phyloP scores from a whole-genome alignment of 2,329 filamentous ascomycete species.

The Talaromyces verruculosus region DNA sequence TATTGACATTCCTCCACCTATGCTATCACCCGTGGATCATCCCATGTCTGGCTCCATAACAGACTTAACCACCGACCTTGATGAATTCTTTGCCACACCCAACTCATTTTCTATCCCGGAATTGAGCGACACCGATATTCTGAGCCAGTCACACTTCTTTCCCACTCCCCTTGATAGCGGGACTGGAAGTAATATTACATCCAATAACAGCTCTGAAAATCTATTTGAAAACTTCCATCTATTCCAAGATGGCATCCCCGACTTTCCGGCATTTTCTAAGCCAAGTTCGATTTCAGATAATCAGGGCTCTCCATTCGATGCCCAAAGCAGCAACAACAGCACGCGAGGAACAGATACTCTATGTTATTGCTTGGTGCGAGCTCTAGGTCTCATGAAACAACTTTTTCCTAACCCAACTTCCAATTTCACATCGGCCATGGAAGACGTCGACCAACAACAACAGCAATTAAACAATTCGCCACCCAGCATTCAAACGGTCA shows the following conservation, averaged over 20 bases:
- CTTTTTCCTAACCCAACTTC: background rate
- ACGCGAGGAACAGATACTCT: background rate
- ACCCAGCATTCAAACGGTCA: background rate
- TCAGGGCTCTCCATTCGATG: background rate
- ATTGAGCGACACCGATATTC: background rate
- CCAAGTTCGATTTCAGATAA: background rate
- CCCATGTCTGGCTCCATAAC: background rate
- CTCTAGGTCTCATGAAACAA: background rate
- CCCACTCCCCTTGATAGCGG: background rate
- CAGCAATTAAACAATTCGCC: background rate
- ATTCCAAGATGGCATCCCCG: background rate
- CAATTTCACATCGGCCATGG: background rate
- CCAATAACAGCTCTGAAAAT: background rate
- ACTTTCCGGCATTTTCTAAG: background rate
- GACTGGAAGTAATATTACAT: background rate
- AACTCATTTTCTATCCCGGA: constrained; percentile 20
- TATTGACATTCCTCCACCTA: background rate
- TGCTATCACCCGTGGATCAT: constrained; percentile 9
- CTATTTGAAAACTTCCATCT: background rate
- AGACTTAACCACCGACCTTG: constrained; percentile 20
- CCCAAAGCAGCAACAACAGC: background rate
- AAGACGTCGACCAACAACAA: background rate
- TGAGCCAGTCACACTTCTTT: background rate
- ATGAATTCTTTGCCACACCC: constrained; percentile 24
- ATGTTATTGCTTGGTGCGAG: background rate